Percentiles rank a stretch among this genome's conserved stretches.
These are phyloP conservation scores for Epichloe gansuensis DNA, from an alignment of 2,329 filamentous ascomycete genomes.

Conservation along the genomic window DNA sequence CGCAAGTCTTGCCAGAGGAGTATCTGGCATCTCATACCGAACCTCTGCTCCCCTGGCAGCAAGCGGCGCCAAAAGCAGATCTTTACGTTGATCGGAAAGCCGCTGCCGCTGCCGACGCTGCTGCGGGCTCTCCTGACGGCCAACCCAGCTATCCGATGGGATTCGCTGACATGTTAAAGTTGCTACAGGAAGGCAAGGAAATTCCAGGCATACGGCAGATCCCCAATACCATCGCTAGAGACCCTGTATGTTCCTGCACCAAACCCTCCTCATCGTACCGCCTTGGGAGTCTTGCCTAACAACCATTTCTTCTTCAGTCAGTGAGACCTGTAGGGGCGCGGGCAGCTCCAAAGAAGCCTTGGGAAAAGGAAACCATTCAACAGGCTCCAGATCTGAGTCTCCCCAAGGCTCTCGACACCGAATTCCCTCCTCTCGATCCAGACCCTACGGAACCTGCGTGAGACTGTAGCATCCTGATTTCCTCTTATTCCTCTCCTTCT, in stretches of 20 bases:
- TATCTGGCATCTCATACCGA: constrained; percentile 11
- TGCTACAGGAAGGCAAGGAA: constrained; percentile 70
- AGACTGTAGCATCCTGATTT: neutral
- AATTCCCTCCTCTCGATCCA: constrained; percentile 25
- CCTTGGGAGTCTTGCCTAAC: neutral
- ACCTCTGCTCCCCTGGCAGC: constrained; percentile 32
- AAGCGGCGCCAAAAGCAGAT: constrained; percentile 35
- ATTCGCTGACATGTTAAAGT: constrained; percentile 75
- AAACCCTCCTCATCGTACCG: neutral
- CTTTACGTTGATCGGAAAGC: constrained; percentile 31
- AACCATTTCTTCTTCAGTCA: constrained; percentile 18
- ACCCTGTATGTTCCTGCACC: constrained; percentile 40
- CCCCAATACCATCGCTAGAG: constrained; percentile 63
- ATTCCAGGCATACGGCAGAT: constrained; percentile 84
- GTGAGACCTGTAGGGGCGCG: constrained; percentile 36
- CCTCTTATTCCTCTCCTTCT: neutral
- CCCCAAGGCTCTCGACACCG: constrained; percentile 19
- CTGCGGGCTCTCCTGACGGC: constrained; percentile 14
- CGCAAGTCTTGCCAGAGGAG: constrained; percentile 25
- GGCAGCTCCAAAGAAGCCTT: constrained; percentile 50
- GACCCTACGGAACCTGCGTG: neutral
- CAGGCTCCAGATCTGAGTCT: constrained; percentile 10
- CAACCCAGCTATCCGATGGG: constrained; percentile 66
- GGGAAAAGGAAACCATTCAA: constrained; percentile 51
- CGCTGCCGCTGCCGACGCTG: constrained; percentile 10